Conservation (phyloP, 257 asterid species). For the Capsicum rhomboideum region DNA sequence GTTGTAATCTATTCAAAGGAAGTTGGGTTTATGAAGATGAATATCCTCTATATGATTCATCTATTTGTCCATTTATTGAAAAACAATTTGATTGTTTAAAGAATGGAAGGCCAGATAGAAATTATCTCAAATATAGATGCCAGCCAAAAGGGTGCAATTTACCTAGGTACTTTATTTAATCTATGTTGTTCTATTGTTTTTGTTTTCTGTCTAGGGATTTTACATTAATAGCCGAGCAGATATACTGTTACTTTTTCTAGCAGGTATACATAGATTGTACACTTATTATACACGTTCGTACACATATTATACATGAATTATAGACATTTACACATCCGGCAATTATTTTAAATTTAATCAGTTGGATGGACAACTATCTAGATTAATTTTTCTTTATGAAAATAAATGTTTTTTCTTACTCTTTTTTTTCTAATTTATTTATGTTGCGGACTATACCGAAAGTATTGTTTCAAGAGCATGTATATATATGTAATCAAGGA, state of each 20-base stretch:
- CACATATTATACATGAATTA: too few species aligned
- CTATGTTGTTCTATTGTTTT: neutral
- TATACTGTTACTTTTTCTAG: too few species aligned
- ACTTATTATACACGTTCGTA: too few species aligned
- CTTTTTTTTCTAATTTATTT: neutral
- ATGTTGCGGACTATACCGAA: neutral
- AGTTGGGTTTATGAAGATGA: slow-evolving; percentile 23
- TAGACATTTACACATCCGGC: too few species aligned
- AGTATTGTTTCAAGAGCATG: neutral
- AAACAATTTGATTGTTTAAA: slow-evolving; percentile 14
- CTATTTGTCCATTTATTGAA: slow-evolving; percentile 18
- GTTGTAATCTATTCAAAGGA: slow-evolving; percentile 18
- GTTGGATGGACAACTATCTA: too few species aligned
- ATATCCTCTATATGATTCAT: slow-evolving; percentile 19
- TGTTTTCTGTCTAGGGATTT: neutral
- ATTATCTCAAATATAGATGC: slow-evolving; percentile 23
- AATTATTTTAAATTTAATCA: too few species aligned
- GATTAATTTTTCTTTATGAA: too few species aligned
- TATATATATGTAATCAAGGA: neutral
- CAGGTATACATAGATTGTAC: too few species aligned
- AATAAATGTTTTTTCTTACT: neutral
- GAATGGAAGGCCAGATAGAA: slow-evolving; percentile 21
- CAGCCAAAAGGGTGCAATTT: slow-evolving; percentile 19
- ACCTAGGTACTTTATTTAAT: slow-evolving; percentile 6
- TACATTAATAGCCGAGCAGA: too few species aligned